Evolutionary conservation across 768 basidiomycete species (phyloP).

Genomic region (Auriscalpium vulgare): DNA sequence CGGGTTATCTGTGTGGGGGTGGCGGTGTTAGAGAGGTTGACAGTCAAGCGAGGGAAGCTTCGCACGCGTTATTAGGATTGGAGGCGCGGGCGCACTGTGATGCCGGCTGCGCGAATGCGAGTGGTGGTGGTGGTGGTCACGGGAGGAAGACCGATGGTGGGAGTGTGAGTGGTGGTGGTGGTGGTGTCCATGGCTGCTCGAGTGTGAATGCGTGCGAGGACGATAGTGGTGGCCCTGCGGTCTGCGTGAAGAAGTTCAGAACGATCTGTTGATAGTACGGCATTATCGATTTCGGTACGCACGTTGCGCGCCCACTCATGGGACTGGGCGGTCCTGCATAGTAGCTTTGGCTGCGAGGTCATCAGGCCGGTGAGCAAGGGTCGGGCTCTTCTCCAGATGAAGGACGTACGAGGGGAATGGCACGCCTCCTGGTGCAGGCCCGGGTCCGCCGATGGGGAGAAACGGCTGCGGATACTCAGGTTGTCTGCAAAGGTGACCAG

Average conservation of each 20-base stretch:
- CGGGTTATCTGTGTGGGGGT: too few species aligned
- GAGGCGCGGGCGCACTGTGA: slow-evolving; percentile 3
- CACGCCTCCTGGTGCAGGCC: not conserved
- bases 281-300: too few species aligned
- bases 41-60: not conserved
- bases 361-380: too few species aligned
- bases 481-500: not conserved
- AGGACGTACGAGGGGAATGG: not conserved
- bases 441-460: not conserved
- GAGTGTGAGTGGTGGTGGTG: not conserved
- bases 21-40: not conserved
- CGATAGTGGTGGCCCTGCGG: slow-evolving; percentile 18
- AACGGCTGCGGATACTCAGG: not conserved
- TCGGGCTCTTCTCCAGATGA: too few species aligned
- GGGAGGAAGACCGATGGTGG: slow-evolving; percentile 4
- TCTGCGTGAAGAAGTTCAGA: not conserved
- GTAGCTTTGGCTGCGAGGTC: too few species aligned
- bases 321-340: too few species aligned
- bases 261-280: too few species aligned
- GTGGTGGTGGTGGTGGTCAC: not conserved
- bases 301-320: too few species aligned
- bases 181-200: not conserved
- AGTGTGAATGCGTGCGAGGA: slow-evolving; percentile 9
- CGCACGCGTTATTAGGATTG: slow-evolving; percentile 3
- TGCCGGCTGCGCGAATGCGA: not conserved